Conservation (phyloP, 352 stramenopile genomes). For the Globisporangium emineosum region DNA sequence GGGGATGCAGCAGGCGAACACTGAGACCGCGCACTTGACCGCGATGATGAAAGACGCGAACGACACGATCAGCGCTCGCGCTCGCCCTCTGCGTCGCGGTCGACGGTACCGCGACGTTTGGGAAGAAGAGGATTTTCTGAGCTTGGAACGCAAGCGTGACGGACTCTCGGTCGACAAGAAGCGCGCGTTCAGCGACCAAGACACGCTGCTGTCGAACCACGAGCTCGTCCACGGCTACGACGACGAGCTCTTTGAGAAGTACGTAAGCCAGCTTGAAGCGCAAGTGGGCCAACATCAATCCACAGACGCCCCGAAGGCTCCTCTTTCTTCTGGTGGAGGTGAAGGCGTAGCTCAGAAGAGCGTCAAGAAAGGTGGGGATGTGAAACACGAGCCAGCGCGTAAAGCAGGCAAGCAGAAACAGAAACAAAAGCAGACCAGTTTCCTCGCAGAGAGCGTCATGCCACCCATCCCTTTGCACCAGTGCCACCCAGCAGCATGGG, state of each 20-base stretch:
- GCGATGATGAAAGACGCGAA: slow-evolving; percentile 44
- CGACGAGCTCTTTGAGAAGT: slow-evolving; percentile 64
- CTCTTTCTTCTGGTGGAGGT: background rate
- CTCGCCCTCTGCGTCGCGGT: slow-evolving; percentile 45
- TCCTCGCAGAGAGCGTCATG: slow-evolving; percentile 32
- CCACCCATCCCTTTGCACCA: slow-evolving; percentile 31
- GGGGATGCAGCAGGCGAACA: slow-evolving; percentile 14
- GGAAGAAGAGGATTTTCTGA: slow-evolving; percentile 72
- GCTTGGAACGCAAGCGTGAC: slow-evolving; percentile 25
- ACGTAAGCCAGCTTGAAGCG: slow-evolving; percentile 36
- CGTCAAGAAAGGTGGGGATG: background rate
- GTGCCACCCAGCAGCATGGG: slow-evolving; percentile 61
- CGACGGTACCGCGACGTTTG: slow-evolving; percentile 74
- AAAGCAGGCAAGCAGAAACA: slow-evolving; percentile 10
- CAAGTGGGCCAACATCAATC: slow-evolving; percentile 5
- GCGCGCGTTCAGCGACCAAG: slow-evolving; percentile 31
- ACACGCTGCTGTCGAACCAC: slow-evolving; percentile 39
- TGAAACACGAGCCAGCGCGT: slow-evolving; percentile 13
- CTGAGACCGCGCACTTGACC: slow-evolving; percentile 38
- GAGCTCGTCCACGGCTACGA: slow-evolving; percentile 79
- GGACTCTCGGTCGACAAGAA: slow-evolving; percentile 26
- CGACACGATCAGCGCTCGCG: slow-evolving; percentile 19
- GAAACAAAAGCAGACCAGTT: slow-evolving; percentile 20
- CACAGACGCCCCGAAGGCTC: background rate
- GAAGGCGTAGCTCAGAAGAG: background rate